phyloP scores from a whole-genome alignment of 1,284 basidiomycete species.

The Ceratobasidium sp. region DNA sequence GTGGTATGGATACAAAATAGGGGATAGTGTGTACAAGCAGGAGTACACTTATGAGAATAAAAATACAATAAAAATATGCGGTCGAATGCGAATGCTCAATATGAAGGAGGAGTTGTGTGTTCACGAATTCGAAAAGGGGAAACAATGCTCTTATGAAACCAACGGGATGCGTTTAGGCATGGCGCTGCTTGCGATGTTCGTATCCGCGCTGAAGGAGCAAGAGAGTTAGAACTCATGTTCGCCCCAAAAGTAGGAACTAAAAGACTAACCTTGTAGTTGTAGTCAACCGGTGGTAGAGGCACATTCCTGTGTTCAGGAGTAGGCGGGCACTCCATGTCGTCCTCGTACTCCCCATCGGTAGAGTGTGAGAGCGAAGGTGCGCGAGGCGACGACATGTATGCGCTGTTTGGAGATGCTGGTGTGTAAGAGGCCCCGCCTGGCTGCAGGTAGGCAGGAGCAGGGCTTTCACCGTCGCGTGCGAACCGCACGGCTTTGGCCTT shows the following conservation, averaged over 20 bases:
- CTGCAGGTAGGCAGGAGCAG: neutral
- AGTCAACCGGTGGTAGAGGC: no score
- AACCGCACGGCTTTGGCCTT: neutral
- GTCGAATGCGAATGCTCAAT: no score
- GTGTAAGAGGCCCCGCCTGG: neutral
- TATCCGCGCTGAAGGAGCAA: neutral
- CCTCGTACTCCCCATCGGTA: neutral
- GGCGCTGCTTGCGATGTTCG: neutral
- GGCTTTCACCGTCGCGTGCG: neutral
- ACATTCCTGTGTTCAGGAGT: neutral
- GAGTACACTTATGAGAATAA: no score
- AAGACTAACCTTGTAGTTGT: neutral
- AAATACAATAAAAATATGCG: no score
- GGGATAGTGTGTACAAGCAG: no score
- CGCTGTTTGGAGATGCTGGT: neutral
- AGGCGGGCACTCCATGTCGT: neutral
- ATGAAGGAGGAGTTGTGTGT: no score
- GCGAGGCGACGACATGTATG: neutral
- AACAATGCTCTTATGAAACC: no score
- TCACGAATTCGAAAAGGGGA: no score
- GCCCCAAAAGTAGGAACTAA: neutral
- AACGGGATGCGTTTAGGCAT: neutral
- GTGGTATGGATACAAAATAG: no score
- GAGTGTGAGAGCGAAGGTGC: neutral
- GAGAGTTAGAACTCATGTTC: neutral